A percentile compares a stretch with the other conserved stretches of the same genome.
Conservation (phyloP, 106 monocot genomes). For the Vanilla planifolia region DNA sequence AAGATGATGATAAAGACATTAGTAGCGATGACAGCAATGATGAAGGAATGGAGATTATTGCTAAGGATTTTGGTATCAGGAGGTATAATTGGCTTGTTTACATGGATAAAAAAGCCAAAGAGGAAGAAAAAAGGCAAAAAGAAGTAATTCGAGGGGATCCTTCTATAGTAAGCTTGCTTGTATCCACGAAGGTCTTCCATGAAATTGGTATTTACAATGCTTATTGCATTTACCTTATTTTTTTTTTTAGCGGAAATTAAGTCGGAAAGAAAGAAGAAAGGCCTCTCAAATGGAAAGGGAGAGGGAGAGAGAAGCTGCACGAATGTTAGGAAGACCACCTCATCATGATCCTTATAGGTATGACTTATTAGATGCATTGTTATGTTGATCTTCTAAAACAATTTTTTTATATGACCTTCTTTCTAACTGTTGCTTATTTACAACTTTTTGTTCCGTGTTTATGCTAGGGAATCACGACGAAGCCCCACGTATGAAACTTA, state of each 20-base stretch:
- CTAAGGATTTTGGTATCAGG: conserved; percentile 96
- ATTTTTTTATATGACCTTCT: not conserved
- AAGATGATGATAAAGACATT: conserved; percentile 82
- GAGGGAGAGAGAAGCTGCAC: conserved; percentile 73
- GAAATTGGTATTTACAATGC: not conserved
- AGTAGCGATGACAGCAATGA: conserved; percentile 98
- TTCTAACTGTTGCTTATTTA: not conserved
- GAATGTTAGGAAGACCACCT: conserved; percentile 48
- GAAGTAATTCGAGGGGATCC: conserved; percentile 98
- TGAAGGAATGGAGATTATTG: conserved; percentile 81
- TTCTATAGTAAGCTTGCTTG: conserved; percentile 55
- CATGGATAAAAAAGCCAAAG: conserved; percentile 97
- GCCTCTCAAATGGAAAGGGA: conserved; percentile 96
- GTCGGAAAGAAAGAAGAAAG: conserved; percentile 98
- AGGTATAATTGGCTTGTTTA: conserved; percentile 97
- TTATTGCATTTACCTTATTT: conserved; percentile 2
- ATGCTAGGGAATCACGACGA: conserved; percentile 60
- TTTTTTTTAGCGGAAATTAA: conserved; percentile 77
- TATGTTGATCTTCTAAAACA: too few species aligned
- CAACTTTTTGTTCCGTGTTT: not conserved
- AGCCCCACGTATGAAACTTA: conserved; percentile 99
- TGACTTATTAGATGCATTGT: not conserved
- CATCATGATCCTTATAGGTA: conserved; percentile 92
- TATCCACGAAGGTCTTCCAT: not conserved
- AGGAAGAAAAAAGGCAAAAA: conserved; percentile 93